Evolutionary conservation across 306 rosid species (phyloP), one percentile per base, ranked within the genome.

Genomic region (Medicago arabica): DNA sequence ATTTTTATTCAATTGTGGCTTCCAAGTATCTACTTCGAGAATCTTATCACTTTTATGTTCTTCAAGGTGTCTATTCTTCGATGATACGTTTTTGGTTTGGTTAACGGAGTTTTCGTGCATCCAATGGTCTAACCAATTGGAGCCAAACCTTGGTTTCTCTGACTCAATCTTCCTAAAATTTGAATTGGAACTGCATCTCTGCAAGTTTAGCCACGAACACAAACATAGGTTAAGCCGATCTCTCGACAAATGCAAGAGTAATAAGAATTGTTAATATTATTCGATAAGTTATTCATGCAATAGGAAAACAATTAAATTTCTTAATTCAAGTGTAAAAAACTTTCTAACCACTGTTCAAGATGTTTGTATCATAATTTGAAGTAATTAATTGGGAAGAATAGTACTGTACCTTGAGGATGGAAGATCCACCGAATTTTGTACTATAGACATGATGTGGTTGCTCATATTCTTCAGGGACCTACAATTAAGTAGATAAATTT

Each of bases 11-110:
- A 34, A 34, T 1, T 34, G 75, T 67, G 97, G 93, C 82, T 89
- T 90, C 97, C 99, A 92, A 15, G 97, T 95, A 77, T 95, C 99
- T 36, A 95, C 97, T 87, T 95, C 99, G 1, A 95, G 97, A 84
- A 92, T 88, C 77, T 95, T 95, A 88, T 92, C 97, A 16, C 70
- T 83, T 79, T 84, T 90, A 50, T 85, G 85, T 61, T 90, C 92
- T 55, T 86, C 79, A 1, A 54, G 43, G 6, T 69, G 78, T 18
- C 72, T 79, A 49, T 81, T 78, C 76, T 68, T 92, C 39, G 69
- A 53, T n/a, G 89, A 76, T 49, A 71, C 21, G 57, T 82, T 78
- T 50, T 80, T 59, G 14, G 59, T 76, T 67, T 83, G 71, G 74
- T 63, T 78, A 83, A 78, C 43, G 25, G 74, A 41, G 50, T 80